phyloP scores from a whole-genome alignment of 2,329 filamentous ascomycete species.

The Biscogniauxia sp. region DNA sequence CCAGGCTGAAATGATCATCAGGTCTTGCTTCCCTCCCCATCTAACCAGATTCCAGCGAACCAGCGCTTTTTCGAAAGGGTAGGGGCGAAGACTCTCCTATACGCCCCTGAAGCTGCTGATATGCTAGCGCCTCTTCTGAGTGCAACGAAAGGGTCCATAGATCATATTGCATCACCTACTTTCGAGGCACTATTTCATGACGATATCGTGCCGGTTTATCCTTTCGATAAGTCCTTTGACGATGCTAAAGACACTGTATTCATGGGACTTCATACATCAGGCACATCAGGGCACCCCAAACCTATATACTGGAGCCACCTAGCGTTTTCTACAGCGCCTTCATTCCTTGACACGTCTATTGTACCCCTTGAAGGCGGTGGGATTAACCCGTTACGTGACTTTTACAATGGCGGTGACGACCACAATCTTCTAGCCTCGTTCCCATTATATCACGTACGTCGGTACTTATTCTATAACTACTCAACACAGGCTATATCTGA shows the following conservation, averaged over 20 bases:
- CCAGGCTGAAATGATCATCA: conserved; percentile 12
- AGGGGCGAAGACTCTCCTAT: conserved; percentile 6
- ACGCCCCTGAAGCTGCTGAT: conserved; percentile 4
- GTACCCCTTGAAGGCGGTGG: conserved; percentile 13
- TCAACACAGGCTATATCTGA: not conserved
- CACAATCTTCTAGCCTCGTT: conserved; percentile 12
- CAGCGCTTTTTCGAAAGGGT: conserved; percentile 5
- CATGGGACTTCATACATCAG: conserved; percentile 6
- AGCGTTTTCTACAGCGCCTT: conserved; percentile 11
- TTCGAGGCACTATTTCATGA: not conserved
- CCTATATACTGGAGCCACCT: conserved; percentile 28
- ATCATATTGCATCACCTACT: conserved; percentile 1
- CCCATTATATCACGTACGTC: conserved; percentile 12
- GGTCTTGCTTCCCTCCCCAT: conserved; percentile 5
- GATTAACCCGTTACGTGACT: conserved; percentile 2
- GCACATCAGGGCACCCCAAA: conserved; percentile 27
- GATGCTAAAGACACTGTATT: not conserved
- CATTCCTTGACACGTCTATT: conserved; percentile 12
- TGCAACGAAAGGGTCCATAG: not conserved
- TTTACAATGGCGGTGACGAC: conserved; percentile 3
- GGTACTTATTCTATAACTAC: not conserved
- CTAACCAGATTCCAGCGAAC: conserved; percentile 6
- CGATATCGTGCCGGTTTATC: not conserved
- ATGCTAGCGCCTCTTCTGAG: conserved; percentile 1
- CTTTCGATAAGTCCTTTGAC: conserved; percentile 5